Evolutionary conservation across 805 yeast species (phyloP), one percentile per base, ranked within the genome.

Genomic region (Kazachstania viticola): DNA sequence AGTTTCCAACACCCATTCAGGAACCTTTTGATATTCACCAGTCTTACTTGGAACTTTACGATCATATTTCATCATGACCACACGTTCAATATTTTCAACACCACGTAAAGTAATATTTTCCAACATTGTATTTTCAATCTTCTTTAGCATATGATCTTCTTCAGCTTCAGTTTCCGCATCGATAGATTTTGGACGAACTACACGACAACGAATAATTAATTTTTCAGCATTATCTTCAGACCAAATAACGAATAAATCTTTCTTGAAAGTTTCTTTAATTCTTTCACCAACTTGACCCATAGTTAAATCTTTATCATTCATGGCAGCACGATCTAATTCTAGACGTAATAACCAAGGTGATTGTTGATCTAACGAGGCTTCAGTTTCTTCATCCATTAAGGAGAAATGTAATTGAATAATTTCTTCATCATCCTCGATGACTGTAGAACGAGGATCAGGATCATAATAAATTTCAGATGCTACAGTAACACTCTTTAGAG

Each of bases 221-320:
- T 85, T 87, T 45, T 88, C 96, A 28, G 96, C 95, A 51, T 91
- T 88, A 66, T 91, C 99, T 68, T 93, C 98, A 29, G 96, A 84
- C 97, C 98, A 91, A 51, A 91, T 91, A 25, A 91, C 95, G 51
- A 88, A 91, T 62, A 91, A 64, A 61, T 91, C 98, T 47, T 85
- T 94, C 33, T 87, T 93, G 58, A 91, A 91, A 41, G 82, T 79
- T 52, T 82, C 87, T 42, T 85, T 79, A 39, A 91, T 91, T 66
- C 79, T 85, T 47, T 85, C 93, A 17, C 98, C 96, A 35, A 91
- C 97, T 64, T 91, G 95, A 43, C 93, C 82, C 96, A 93, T 91
- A 4, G 95, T 83, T 55, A 91, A 71, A 60, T 91, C 95, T 60
- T 91, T 85, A 65, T 91, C 98, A 51, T 88, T 79, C 96, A 91